phyloP scores from a whole-genome alignment of 371 early-diverging fungal species.

The Syncephalastrum monosporum region DNA sequence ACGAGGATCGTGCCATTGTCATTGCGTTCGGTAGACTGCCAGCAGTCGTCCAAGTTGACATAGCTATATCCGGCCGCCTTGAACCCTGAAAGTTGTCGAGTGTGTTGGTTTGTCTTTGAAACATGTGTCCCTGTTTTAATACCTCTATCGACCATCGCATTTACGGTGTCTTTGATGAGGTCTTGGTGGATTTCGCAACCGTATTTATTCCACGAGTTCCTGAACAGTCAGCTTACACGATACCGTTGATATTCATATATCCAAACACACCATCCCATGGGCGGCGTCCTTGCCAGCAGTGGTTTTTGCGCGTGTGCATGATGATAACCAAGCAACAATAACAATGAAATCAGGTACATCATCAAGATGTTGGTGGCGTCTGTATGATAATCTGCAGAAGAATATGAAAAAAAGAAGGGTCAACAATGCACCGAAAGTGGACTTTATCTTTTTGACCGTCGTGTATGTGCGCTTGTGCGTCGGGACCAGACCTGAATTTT shows the following conservation, averaged over 20 bases:
- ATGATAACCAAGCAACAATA: neutral
- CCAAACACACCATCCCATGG: conserved; percentile 18
- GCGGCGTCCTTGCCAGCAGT: conserved; percentile 10
- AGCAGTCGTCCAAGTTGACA: conserved; percentile 49
- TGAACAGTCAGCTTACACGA: neutral
- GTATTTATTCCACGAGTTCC: conserved; percentile 46
- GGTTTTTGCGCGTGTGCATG: neutral
- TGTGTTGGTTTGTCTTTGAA: too few species aligned
- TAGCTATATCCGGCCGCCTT: conserved; percentile 31
- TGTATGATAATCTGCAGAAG: neutral
- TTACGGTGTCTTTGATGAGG: conserved; percentile 29
- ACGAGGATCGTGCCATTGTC: conserved; percentile 32
- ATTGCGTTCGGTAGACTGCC: conserved; percentile 32
- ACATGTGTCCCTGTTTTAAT: too few species aligned
- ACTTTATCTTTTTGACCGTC: neutral
- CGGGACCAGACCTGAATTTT: too few species aligned
- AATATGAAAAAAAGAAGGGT: neutral
- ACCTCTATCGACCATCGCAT: conserved; percentile 18
- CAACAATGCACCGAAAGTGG: neutral
- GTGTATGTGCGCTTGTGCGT: neutral
- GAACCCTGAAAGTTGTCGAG: conserved; percentile 1
- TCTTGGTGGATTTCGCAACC: conserved; percentile 35
- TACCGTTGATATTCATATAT: neutral
- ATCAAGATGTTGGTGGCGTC: too few species aligned
- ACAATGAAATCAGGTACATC: neutral